Conservation (phyloP, 116 monocot species). For the Posidonia oceanica region DNA sequence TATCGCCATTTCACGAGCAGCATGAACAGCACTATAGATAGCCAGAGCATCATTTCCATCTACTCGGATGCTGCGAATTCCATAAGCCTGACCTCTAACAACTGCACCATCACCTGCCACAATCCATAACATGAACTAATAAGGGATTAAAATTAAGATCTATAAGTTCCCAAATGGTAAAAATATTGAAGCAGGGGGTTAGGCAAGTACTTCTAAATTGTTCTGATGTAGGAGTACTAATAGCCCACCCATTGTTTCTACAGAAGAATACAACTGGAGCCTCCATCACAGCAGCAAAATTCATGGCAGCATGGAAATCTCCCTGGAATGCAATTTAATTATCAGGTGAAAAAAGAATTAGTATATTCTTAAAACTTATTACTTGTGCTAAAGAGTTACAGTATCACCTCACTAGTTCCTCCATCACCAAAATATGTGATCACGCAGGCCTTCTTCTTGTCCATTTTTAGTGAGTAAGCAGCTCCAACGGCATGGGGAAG, state of each 20-base stretch:
- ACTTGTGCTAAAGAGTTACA: not conserved
- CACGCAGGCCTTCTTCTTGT: constrained; percentile 65
- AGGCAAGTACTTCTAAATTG: constrained; percentile 63
- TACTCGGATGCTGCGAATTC: constrained; percentile 72
- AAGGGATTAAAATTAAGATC: no score
- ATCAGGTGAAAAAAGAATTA: no score
- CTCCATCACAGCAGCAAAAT: constrained; percentile 95
- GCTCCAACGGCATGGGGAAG: constrained; percentile 92
- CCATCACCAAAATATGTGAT: constrained; percentile 95
- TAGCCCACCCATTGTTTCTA: constrained; percentile 96
- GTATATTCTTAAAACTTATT: not conserved
- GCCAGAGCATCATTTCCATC: constrained; percentile 97
- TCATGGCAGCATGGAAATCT: constrained; percentile 92
- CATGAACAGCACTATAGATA: constrained; percentile 77
- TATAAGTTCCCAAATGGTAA: not conserved
- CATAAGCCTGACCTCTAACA: constrained; percentile 80
- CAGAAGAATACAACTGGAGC: constrained; percentile 86
- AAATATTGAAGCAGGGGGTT: not conserved
- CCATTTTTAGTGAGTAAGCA: constrained; percentile 96
- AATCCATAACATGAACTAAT: not conserved
- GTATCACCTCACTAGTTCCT: constrained; percentile 75
- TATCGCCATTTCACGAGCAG: constrained; percentile 82
- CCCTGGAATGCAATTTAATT: constrained; percentile 35
- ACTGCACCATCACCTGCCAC: constrained; percentile 74
- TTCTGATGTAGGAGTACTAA: constrained; percentile 83